Base-by-base conservation (phyloP, 371 early-diverging fungal species). In the Smittium mucronatum region DNA sequence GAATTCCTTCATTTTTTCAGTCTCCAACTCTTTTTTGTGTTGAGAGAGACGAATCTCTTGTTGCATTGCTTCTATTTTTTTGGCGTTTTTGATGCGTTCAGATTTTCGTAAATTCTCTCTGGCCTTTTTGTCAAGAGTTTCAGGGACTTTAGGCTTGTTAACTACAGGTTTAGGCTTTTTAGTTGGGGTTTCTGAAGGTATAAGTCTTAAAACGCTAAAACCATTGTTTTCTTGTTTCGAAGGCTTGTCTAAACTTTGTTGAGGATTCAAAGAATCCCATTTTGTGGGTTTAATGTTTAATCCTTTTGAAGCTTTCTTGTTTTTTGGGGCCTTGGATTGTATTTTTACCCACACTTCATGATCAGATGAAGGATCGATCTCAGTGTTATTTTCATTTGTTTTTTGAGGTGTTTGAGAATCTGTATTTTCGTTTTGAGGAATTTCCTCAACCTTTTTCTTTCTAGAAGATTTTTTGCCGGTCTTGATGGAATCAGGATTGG, bases 1-100 rank as follows among this genome's bases (percentile, higher is more conserved):
- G 25, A 31, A 33, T 28, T 36, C 58, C 26, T 36, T 59, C n/a
- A 59, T 59, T 59, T 59, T 15, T 59, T 15, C 59, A 21, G 11
- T 28, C 26, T 59, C 59, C 16, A 59, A 28, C 59, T 59, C 59
- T 59, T 59, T 59, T 59, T 59, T 59, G 26, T 59, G 59, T 59
- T 59, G 8, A 21, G 2, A 21, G 11, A 59, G 59, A 15, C 59
- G 15, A 16, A 21, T 26, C 26, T 59, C 59, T 28, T 59, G 59
- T 26, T n/a, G 5, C 2, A n/a, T 2, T 2, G 15, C 59, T 21
- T 8, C 2, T 28, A 16, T 8, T 59, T 59, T 59, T 28, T 59
- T 59, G 28, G 5, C 2, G 28, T 8, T 28, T 59, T 59, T 59
- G 15, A 59, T 28, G 11, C 59, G 11, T 59, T 15, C 59, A 5